Conservation (phyloP, 768 basidiomycete species). For the Phlegmacium glaucopus region DNA sequence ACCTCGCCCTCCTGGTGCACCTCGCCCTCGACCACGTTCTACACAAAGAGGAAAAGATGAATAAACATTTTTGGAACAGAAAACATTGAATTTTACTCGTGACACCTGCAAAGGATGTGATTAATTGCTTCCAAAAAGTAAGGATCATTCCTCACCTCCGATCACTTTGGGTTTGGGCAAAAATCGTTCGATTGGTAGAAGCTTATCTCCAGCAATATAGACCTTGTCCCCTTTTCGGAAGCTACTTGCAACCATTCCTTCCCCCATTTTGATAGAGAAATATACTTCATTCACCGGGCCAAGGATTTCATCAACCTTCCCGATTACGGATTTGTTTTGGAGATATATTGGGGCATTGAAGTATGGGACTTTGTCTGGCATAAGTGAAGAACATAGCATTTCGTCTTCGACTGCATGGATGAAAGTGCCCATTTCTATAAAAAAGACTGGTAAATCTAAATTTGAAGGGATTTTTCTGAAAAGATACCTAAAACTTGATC, state of each 20-base stretch:
- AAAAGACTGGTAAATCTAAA: background rate
- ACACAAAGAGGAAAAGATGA: constrained; percentile 7
- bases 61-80: constrained; percentile 5
- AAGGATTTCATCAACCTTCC: constrained; percentile 99
- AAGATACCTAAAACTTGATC: constrained; percentile 69
- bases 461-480: background rate
- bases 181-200: constrained; percentile 94
- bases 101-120: constrained; percentile 33
- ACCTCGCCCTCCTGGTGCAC: constrained; percentile 32
- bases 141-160: constrained; percentile 46
- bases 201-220: constrained; percentile 95
- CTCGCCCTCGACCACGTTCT: constrained; percentile 38
- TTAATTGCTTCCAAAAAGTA: background rate
- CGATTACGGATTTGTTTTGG: constrained; percentile 92
- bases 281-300: constrained; percentile 98
- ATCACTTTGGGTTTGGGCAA: constrained; percentile 89
- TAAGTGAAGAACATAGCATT: constrained; percentile 88
- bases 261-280: constrained; percentile 96
- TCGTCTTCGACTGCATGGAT: constrained; percentile 96
- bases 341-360: constrained; percentile 99
- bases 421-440: constrained; percentile 85
- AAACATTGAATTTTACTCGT: constrained; percentile 38
- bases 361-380: constrained; percentile 91
- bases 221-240: constrained; percentile 99
- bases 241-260: constrained; percentile 91